Evolutionary conservation across 2,329 filamentous ascomycete species (phyloP).

Genomic region (Teratosphaeria destructans): DNA sequence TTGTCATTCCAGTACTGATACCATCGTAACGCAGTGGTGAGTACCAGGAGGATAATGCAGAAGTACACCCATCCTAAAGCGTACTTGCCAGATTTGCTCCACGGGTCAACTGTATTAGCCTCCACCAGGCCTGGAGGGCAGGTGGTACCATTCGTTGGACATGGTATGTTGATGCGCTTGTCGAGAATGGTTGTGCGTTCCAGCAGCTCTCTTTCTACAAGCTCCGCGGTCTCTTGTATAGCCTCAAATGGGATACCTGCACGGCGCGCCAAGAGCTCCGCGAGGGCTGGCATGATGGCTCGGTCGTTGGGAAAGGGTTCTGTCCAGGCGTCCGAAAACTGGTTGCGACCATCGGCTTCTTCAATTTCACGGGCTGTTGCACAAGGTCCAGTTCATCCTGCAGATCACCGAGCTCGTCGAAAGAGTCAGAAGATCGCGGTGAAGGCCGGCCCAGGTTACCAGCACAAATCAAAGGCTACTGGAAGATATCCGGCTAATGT

Average conservation of each 20-base stretch:
- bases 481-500: neutral
- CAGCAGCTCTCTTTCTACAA: constrained; percentile 5
- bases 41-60: constrained; percentile 57
- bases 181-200: constrained; percentile 9
- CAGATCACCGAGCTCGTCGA: neutral
- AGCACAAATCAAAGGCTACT: no score
- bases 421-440: neutral
- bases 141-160: constrained; percentile 43
- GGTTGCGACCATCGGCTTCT: neutral
- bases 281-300: constrained; percentile 19
- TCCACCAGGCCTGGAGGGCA: constrained; percentile 42
- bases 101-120: constrained; percentile 60
- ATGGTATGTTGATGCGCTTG: constrained; percentile 45
- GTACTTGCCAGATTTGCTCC: constrained; percentile 74
- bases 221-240: constrained; percentile 3
- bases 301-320: neutral
- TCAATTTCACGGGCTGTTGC: neutral
- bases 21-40: constrained; percentile 59
- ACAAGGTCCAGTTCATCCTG: neutral
- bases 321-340: neutral
- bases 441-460: neutral
- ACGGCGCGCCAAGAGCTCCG: constrained; percentile 17
- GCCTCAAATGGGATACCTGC: constrained; percentile 16
- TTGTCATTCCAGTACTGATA: constrained; percentile 93
- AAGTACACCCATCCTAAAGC: constrained; percentile 84